Base-by-base conservation (phyloP, 805 yeast genomes). In the Metschnikowia santaceciliae region DNA sequence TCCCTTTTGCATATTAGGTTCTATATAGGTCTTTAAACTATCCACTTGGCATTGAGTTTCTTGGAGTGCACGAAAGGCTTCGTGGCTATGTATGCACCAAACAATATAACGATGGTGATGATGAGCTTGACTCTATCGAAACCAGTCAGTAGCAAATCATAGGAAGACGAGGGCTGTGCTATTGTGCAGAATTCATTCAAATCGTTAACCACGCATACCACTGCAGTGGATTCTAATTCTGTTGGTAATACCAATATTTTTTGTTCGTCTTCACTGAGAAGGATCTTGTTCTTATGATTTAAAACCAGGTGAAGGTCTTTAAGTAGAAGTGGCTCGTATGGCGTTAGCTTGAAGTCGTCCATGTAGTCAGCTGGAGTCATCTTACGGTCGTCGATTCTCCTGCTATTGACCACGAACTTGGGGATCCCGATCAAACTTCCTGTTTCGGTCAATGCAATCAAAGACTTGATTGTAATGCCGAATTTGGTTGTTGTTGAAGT, bases 91-190 rank as follows among this genome's bases (percentile, higher is more conserved):
- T 80, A 80, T 0, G 73, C 73, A 0, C 72, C 64, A 1, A 80
- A 48, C 43, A 91, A 70, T 0, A 76, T 72, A 0, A 68, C 66
- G 2, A 91, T 76, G 0, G 96, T 88, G 5, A 74, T 54, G 6
- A 86, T 43, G 41, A 92, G 76, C 57, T 82, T 84, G 13, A 71
- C 62, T 61, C 81, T 86, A 59, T 85, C 89, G 63, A 94, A 94
- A 47, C 76, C 74, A 32, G 76, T 69, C 23, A 83, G 79, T 64
- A 92, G 75, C 46, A 81, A 74, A 68, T 92, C 99, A 68, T 88
- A 91, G 37, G 89, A 88, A 40, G 80, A 80, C 0, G 97, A 88
- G 0, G 98, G 97, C 46, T 86, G 79, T 15, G 87, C 76, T 50
- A 82, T 75, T 0, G 95, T 84, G 61, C 91, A 88, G 70, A 88